phyloP scores from a whole-genome alignment of 2,329 filamentous ascomycete genomes.

The Periconia sp. region DNA sequence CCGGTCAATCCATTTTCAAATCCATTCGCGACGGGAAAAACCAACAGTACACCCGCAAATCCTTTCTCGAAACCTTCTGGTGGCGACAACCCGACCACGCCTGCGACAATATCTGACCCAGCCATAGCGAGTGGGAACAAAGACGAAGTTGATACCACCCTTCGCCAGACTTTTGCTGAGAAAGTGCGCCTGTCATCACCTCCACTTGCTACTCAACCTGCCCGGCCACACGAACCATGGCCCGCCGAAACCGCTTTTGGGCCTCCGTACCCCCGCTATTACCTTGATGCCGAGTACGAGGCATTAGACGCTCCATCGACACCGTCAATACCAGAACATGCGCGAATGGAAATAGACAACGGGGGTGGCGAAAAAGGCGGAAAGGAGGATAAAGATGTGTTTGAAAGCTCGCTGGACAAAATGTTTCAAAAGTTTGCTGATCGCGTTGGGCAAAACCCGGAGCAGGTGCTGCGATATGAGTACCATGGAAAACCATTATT shows the following conservation, averaged over 20 bases:
- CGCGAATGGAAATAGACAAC: constrained; percentile 45
- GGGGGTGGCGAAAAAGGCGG: constrained; percentile 33
- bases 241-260: constrained; percentile 67
- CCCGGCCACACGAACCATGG: constrained; percentile 69
- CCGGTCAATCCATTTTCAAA: constrained; percentile 48
- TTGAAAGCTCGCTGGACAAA: constrained; percentile 52
- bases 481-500: constrained; percentile 60
- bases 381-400: constrained; percentile 51
- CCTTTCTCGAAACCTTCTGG: constrained; percentile 54
- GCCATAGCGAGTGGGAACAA: constrained; percentile 8
- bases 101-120: constrained; percentile 7
- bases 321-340: constrained; percentile 53
- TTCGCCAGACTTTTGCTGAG: constrained; percentile 75
- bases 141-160: constrained; percentile 46
- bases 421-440: constrained; percentile 57
- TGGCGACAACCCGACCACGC: constrained; percentile 29
- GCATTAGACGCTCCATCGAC: constrained; percentile 65
- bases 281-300: constrained; percentile 90
- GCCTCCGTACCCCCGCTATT: constrained; percentile 71
- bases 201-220: constrained; percentile 25
- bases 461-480: constrained; percentile 55
- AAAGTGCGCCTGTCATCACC: constrained; percentile 60
- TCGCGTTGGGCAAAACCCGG: constrained; percentile 52
- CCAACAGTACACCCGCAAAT: constrained; percentile 49
- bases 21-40: constrained; percentile 58